Evolutionary conservation across 2,329 filamentous ascomycete genomes (phyloP).

Genomic region (Zymoseptoria ardabiliae): DNA sequence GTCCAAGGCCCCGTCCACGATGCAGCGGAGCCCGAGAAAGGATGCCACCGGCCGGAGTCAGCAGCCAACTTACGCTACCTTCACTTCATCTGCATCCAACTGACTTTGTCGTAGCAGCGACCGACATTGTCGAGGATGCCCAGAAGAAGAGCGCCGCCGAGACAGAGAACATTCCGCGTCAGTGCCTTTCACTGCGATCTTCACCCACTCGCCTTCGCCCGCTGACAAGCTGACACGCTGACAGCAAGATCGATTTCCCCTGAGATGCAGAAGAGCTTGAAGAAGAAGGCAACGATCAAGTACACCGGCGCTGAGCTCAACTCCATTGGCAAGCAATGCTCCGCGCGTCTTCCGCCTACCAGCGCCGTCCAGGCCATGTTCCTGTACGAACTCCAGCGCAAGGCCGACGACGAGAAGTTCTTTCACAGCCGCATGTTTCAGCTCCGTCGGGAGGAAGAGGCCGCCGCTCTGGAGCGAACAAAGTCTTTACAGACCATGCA

Average conservation of each 20-base stretch:
- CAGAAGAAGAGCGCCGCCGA: neutral
- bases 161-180: neutral
- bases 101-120: neutral
- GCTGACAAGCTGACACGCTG: neutral
- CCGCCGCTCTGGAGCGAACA: neutral
- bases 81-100: neutral
- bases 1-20: neutral
- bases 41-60: neutral
- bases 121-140: neutral
- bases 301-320: conserved; percentile 8
- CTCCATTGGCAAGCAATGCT: conserved; percentile 14
- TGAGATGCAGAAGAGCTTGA: neutral
- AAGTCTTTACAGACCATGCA: neutral
- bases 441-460: conserved; percentile 10
- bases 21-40: neutral
- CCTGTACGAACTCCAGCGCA: conserved; percentile 23
- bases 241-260: neutral
- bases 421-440: conserved; percentile 22
- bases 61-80: neutral
- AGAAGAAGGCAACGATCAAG: neutral
- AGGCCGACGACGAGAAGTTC: conserved; percentile 21
- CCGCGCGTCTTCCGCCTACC: conserved; percentile 19
- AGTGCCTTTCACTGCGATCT: neutral
- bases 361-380: conserved; percentile 23
- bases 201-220: neutral